These are phyloP conservation scores for Macadamia integrifolia DNA, from an alignment of 164 flowering plant genomes.

Conservation along the genomic window DNA sequence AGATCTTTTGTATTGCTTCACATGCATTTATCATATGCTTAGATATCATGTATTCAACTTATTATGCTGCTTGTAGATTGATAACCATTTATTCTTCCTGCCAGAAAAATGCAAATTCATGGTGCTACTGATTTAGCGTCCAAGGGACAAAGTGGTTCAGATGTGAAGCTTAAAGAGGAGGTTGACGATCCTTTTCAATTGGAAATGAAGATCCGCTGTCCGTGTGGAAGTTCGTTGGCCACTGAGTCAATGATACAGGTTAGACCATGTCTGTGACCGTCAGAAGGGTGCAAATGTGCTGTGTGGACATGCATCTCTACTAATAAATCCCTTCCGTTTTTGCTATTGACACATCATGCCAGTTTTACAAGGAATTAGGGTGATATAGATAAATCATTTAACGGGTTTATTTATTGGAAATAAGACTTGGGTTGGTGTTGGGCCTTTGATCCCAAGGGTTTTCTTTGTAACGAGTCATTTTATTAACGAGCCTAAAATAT, in stretches of 20 bases:
- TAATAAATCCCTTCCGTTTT: too few species aligned
- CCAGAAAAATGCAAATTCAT: constrained; percentile 82
- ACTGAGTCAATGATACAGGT: constrained; percentile 87
- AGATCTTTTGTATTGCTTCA: neutral
- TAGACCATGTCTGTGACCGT: neutral
- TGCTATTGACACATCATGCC: too few species aligned
- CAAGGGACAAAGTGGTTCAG: constrained; percentile 50
- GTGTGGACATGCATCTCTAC: too few species aligned
- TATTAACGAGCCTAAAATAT: too few species aligned
- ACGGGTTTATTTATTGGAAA: too few species aligned
- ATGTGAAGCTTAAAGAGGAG: constrained; percentile 62
- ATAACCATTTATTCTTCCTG: neutral
- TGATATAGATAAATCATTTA: too few species aligned
- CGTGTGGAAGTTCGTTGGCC: constrained; percentile 68
- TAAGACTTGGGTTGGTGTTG: too few species aligned
- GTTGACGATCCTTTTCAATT: constrained; percentile 42
- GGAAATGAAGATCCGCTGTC: constrained; percentile 71
- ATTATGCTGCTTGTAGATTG: neutral
- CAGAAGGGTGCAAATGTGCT: too few species aligned
- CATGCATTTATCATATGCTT: neutral
- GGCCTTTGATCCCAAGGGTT: too few species aligned
- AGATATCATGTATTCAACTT: neutral
- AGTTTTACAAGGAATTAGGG: too few species aligned
- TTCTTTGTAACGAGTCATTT: too few species aligned
- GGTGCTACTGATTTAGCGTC: constrained; percentile 84